Conservation (phyloP, 192 early-diverging fungal genomes). For the Chytriomyces confervae region DNA sequence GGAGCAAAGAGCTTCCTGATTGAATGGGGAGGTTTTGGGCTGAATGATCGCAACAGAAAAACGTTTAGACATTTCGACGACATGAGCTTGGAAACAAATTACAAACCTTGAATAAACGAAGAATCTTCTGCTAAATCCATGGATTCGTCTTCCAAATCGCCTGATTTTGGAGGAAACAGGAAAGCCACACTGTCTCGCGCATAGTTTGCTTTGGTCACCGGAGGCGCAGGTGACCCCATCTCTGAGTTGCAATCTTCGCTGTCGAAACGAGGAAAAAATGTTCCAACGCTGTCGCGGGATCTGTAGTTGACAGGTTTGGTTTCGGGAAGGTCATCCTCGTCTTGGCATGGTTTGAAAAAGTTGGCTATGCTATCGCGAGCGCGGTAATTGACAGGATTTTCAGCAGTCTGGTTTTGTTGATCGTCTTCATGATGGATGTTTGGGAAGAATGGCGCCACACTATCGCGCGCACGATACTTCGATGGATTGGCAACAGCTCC, state of each 20-base stretch:
- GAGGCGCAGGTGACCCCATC: neutral
- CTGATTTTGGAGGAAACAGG: neutral
- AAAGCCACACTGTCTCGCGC: neutral
- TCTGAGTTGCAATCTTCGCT: neutral
- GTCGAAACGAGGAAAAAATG: slow-evolving; percentile 8
- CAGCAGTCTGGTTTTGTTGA: too few relatives aligned
- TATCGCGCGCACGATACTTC: slow-evolving; percentile 7
- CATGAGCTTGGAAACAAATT: neutral
- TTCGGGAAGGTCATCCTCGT: neutral
- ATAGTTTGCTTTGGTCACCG: neutral
- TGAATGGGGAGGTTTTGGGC: too few relatives aligned
- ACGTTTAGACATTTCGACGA: neutral
- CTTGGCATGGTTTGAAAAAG: neutral
- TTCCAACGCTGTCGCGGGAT: slow-evolving; percentile 11
- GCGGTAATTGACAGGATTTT: neutral
- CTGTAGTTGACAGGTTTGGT: neutral
- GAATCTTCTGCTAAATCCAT: slow-evolving; percentile 28
- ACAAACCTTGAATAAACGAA: slow-evolving; percentile 15
- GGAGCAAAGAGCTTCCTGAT: too few relatives aligned
- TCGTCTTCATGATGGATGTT: neutral
- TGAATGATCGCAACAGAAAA: too few relatives aligned
- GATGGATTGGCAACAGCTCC: too few relatives aligned
- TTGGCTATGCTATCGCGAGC: neutral
- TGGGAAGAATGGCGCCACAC: slow-evolving; percentile 25
- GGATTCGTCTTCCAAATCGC: slow-evolving; percentile 12